Conservation (phyloP, 2,329 filamentous ascomycete genomes). For the Escovopsis sp. region DNA sequence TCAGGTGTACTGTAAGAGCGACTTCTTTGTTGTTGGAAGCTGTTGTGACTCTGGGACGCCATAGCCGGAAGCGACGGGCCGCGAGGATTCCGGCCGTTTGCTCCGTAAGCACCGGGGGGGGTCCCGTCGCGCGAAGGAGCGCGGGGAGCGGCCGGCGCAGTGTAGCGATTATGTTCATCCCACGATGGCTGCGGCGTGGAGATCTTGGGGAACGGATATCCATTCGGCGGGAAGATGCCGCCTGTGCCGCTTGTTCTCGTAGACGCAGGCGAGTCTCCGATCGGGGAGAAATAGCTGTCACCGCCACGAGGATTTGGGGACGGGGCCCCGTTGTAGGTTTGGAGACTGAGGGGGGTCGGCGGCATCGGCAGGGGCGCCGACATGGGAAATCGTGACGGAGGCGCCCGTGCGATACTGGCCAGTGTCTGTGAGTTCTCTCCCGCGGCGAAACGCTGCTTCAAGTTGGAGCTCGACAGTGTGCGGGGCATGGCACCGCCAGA, state of each 20-base stretch:
- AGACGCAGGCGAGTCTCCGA: conserved; percentile 63
- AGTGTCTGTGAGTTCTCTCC: conserved; percentile 51
- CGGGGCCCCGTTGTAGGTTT: conserved; percentile 36
- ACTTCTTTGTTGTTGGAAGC: conserved; percentile 54
- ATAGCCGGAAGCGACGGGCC: conserved; percentile 70
- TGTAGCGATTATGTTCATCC: conserved; percentile 71
- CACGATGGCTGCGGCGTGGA: conserved; percentile 52
- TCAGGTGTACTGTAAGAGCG: conserved; percentile 92
- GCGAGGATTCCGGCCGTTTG: conserved; percentile 50
- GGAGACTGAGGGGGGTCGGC: conserved; percentile 50
- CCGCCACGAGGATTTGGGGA: conserved; percentile 48
- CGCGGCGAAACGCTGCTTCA: conserved; percentile 64
- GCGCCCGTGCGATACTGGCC: conserved; percentile 40
- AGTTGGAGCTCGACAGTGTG: conserved; percentile 53
- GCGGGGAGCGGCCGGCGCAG: conserved; percentile 72
- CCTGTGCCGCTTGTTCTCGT: conserved; percentile 63
- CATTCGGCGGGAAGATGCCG: conserved; percentile 47
- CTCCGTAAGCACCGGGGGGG: conserved; percentile 48
- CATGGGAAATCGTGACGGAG: conserved; percentile 59
- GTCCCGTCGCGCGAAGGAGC: conserved; percentile 66
- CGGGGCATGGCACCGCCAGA: conserved; percentile 15
- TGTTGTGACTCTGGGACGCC: conserved; percentile 39
- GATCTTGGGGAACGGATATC: conserved; percentile 56
- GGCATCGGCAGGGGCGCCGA: conserved; percentile 26
- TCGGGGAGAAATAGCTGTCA: conserved; percentile 93